Evolutionary conservation across 176 grass and related monocot species (phyloP).

Genomic region (Carex littledalei): DNA sequence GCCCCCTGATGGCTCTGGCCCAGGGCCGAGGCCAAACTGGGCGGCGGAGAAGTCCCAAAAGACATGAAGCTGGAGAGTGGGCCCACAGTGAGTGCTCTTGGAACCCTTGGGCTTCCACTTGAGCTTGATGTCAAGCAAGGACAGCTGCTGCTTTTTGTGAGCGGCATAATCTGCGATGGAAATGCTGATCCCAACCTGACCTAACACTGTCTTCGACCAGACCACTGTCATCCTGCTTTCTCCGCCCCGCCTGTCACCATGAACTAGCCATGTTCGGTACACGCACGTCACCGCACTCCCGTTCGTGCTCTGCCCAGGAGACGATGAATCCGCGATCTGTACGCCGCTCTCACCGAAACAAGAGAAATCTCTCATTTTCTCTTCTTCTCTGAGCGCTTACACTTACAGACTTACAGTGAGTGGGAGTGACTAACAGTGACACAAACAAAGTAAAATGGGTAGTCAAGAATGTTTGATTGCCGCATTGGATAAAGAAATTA

Average conservation of each 20-base stretch:
- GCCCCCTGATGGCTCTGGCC: constrained; percentile 57
- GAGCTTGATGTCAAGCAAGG: constrained; percentile 65
- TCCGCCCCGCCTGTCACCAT: neutral
- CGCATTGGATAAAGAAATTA: neutral
- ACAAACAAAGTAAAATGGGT: neutral
- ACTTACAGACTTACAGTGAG: neutral
- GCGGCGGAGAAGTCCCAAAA: constrained; percentile 68
- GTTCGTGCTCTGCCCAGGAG: constrained; percentile 31
- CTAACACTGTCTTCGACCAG: constrained; percentile 69
- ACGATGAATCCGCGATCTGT: constrained; percentile 52
- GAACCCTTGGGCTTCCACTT: constrained; percentile 51
- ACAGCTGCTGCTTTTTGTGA: constrained; percentile 18
- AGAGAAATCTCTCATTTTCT: constrained; percentile 65
- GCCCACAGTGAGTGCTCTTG: constrained; percentile 16
- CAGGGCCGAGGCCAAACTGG: constrained; percentile 33
- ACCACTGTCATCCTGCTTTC: constrained; percentile 58
- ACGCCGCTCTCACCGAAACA: constrained; percentile 85
- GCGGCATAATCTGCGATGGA: constrained; percentile 34
- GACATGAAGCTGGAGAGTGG: constrained; percentile 33
- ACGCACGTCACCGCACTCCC: constrained; percentile 68
- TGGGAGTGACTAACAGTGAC: too few species aligned
- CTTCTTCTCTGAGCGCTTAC: neutral
- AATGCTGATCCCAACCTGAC: constrained; percentile 53
- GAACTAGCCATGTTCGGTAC: constrained; percentile 34
- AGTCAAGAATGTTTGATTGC: neutral